Base-by-base conservation (phyloP, 1,284 basidiomycete genomes). In the Papiliotrema nemorosa region DNA sequence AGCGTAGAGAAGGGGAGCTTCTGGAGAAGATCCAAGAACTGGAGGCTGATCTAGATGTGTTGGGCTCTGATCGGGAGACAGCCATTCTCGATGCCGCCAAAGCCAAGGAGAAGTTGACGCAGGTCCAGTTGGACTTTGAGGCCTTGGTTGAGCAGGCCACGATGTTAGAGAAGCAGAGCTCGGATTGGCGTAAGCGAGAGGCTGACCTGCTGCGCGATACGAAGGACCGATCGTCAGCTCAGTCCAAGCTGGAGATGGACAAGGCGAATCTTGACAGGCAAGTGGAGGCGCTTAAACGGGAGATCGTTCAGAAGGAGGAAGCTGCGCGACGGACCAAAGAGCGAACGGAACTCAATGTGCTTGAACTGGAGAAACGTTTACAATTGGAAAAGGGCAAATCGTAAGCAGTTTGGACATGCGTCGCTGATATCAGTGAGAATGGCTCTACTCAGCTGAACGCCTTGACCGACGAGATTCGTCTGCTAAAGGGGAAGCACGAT, bases 11-110 rank as follows among this genome's bases (percentile, higher is more conserved):
- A 68, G 78, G 80, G 20, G 85, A 90, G 55, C 79, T 97, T 2
- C 85, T 90, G 62, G 90, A 97, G 51, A 90, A 94, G 61, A 80
- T 93, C 12, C 77, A 79, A 1, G 83, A 86, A 2, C 76, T 96
- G 21, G 89, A 94, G 62, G 78, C 79, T 3, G 91, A 97, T 63
- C 79, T 97, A 41, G 89, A 92, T 50, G 80, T 84, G 5, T 78
- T 96, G 18, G 90, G 93, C 63, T 84, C 84, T 9, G 89, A 96
- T 65, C 81, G 96, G 9, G 89, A 92, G 54, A 82, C 86, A 4
- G 87, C 87, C 0, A 78, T 60, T 1, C 35, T 48, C 0, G 39
- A 47, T 0, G 62, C 59, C 13, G 60, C 65, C 18, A 35, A 49
- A 5, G 55, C 63, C 4, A 59, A 62, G 24, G 55, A 64, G 21